Evolutionary conservation across 768 basidiomycete genomes (phyloP), one percentile per base, ranked within the genome.

Genomic region (Auricularia sp.): DNA sequence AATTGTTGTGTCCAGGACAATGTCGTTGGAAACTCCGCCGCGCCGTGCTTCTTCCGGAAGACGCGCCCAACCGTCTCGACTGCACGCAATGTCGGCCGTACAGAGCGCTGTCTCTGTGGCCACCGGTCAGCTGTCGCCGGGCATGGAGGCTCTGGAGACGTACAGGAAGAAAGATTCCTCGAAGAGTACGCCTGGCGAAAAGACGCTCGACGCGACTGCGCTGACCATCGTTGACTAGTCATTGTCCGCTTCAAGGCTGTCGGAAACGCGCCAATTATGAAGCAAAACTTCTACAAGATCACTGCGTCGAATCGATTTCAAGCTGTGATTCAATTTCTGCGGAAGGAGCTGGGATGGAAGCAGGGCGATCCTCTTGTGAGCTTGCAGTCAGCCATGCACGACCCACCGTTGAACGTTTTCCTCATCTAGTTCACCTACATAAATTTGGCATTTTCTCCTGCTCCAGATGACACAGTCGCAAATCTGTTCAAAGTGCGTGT

Each of bases 251-350:
- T 99, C 84, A 95, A 95, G 74, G 94, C 96, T 2, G 91, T 97
- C 10, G 96, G 96, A 58, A 95, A 96, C 70, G 96, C 95, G 1
- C 96, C 96, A 0, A 94, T 99, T 71, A 97, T 99, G 95, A 95
- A 90, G 77, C 92, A 96, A 77, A 98, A 96, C 78, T 91, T 95
- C 70, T 98, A 94, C 85, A 96, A 95, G 81, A 95, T 98, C 71
- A 94, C 94, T 0, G 90, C 94, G 13, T 87, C 89, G 47, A 94
- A 97, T 74, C 83, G 90, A 63, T 99, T 98, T 71, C 94, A 97
- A 74, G 91, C 93, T 7, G 95, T 98, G 64, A 94, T 96, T 51
- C 88, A 92, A 71, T 97, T 98, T 74, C 73, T 98, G 75, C 77
- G 95, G 68, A 92, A 86, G 71, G 94, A 98, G 73, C 75, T 98